Conservation (phyloP, 352 stramenopile genomes). For the Thraustotheca clavata region DNA sequence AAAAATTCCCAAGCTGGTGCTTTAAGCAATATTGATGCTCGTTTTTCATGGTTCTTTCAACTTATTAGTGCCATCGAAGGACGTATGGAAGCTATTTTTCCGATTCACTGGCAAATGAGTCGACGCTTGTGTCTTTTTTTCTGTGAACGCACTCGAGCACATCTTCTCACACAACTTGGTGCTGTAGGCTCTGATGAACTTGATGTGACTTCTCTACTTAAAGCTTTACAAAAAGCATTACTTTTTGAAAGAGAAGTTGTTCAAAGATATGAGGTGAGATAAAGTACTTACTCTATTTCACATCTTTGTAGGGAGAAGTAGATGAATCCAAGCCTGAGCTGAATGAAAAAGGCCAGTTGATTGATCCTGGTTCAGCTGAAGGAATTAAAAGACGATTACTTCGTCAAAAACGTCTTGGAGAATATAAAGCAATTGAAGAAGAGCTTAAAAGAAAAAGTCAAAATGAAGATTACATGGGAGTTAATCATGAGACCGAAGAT, state of each 20-base stretch:
- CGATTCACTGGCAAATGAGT: slow-evolving; percentile 93
- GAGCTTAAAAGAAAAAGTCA: slow-evolving; percentile 15
- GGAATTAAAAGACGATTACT: slow-evolving; percentile 68
- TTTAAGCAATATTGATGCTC: slow-evolving; percentile 50
- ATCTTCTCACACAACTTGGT: slow-evolving; percentile 62
- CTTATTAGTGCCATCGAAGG: slow-evolving; percentile 52
- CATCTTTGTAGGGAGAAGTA: slow-evolving; percentile 26
- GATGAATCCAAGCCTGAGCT: slow-evolving; percentile 50
- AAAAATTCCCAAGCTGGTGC: slow-evolving; percentile 37
- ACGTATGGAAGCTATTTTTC: slow-evolving; percentile 92
- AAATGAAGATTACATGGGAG: slow-evolving; percentile 11
- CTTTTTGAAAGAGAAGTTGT: slow-evolving; percentile 75
- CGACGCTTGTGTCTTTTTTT: slow-evolving; percentile 91
- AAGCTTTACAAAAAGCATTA: slow-evolving; percentile 58
- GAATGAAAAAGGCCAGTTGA: slow-evolving; percentile 59
- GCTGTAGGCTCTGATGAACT: slow-evolving; percentile 60
- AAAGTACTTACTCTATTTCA: slow-evolving; percentile 2
- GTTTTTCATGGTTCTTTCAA: slow-evolving; percentile 78
- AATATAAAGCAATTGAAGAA: slow-evolving; percentile 33
- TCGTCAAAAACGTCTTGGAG: slow-evolving; percentile 58
- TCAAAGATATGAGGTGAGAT: slow-evolving; percentile 49
- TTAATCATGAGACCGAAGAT: slow-evolving; percentile 33
- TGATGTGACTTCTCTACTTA: slow-evolving; percentile 61
- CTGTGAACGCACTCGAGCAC: slow-evolving; percentile 72
- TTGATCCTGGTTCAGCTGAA: slow-evolving; percentile 63